Evolutionary conservation across 495 filamentous ascomycete genomes (phyloP), one percentile per base, ranked within the genome.

Genomic region (Aspergillus cavernicola): DNA sequence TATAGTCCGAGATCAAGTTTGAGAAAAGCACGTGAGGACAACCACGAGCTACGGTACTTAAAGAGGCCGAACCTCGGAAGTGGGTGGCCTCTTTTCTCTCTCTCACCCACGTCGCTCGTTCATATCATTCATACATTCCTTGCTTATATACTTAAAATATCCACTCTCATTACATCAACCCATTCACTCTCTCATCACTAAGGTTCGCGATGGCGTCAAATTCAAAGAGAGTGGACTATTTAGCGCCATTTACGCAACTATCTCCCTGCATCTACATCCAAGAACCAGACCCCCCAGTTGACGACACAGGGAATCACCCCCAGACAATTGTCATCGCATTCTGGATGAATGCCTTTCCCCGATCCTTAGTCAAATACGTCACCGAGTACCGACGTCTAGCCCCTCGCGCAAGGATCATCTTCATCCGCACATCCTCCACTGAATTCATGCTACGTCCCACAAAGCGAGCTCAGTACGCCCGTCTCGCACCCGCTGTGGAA

Each of bases 341-440:
- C 51, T 76, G 73, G 73, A 72, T 74, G 69, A 72, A 73, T 44
- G 73, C 73, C 4, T 65, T 63, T 12, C 53, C 70, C 6, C 66
- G 70, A 8, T 63, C 70, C 4, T 48, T 70, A 13, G 59, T 62
- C 43, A 74, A 74, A 58, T 76, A 73, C 38, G 60, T 71, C 11
- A 37, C 60, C 11, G 63, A 70, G 35, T 76, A 76, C 45, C 57
- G 58, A 22, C 63, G 59, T 13, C 56, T 74, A 33, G 56, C 59
- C 10, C 73, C 73, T 9, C 46, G 57, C 12, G 64, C 72, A n/a
- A 63, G 66, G n/a, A 73, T 76, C 22, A 58, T 76, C 35, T 69
- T 73, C 51, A 55, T 74, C 15, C 66, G 63, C 26, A 70, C 62
- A 58, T 62, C 61, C 7, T 64, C 73, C 2, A 56, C 58, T 23